Evolutionary conservation across 192 early-diverging fungal species (phyloP).

Genomic region (Backusella liffmaniae): DNA sequence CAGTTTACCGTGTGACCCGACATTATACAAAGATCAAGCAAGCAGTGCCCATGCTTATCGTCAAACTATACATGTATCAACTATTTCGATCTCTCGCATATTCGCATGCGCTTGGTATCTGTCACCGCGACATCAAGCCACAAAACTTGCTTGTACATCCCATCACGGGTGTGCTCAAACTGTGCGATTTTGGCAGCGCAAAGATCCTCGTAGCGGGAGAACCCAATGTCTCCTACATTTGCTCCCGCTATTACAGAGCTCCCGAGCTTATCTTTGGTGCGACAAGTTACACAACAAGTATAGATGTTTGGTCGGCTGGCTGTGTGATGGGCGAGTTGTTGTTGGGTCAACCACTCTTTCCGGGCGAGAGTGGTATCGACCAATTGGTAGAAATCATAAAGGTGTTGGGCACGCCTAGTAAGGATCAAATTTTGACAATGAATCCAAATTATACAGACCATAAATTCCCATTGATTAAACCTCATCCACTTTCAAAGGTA

Average conservation of each 20-base stretch:
- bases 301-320: constrained; percentile 91
- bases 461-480: constrained; percentile 95
- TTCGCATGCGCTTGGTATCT: constrained; percentile 94
- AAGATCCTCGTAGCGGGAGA: constrained; percentile 91
- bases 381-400: constrained; percentile 99
- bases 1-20: constrained; percentile 86
- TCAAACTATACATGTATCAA: constrained; percentile 99
- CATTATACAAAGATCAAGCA: constrained; percentile 87
- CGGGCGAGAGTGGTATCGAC: constrained; percentile 93
- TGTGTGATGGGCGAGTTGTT: constrained; percentile 96
- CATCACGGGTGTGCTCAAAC: constrained; percentile 81
- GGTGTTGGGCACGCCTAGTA: constrained; percentile 90
- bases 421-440: constrained; percentile 94
- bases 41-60: constrained; percentile 82
- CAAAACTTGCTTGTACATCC: constrained; percentile 95
- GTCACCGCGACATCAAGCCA: constrained; percentile 98
- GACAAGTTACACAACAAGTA: constrained; percentile 84
- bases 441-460: constrained; percentile 97
- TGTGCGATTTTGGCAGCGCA: constrained; percentile 96
- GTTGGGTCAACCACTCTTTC: constrained; percentile 89
- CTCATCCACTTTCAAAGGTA: constrained; percentile 82
- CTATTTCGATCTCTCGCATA: constrained; percentile 93
- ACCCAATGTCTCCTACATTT: constrained; percentile 96
- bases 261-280: constrained; percentile 95
- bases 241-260: constrained; percentile 93